Conservation (phyloP, 345 rosid species). For the Litchi chinensis region DNA sequence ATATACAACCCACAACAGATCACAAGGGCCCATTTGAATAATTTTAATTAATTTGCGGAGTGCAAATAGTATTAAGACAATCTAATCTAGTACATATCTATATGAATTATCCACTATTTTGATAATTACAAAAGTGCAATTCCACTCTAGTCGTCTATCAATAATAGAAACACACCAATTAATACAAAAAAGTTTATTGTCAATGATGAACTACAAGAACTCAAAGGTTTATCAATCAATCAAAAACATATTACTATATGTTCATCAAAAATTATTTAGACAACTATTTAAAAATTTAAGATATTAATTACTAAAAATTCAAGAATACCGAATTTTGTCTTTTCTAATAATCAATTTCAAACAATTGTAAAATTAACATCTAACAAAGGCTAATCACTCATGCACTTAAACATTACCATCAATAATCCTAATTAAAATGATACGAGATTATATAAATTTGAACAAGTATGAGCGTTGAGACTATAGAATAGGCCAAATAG, state of each 20-base stretch:
- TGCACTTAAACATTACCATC: neutral
- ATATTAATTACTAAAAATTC: too few species aligned
- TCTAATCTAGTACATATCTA: neutral
- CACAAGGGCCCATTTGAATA: neutral
- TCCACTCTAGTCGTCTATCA: neutral
- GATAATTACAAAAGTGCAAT: neutral
- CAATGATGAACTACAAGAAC: too few species aligned
- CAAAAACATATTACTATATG: too few species aligned
- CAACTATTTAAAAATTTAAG: too few species aligned
- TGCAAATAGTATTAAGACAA: neutral
- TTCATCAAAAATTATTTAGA: too few species aligned
- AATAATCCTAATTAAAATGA: neutral
- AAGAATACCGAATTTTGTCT: too few species aligned
- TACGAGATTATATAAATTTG: too few species aligned
- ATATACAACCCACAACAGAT: neutral
- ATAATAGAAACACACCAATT: neutral
- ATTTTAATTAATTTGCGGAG: neutral
- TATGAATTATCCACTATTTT: neutral
- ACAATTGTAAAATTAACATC: too few species aligned
- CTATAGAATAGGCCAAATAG: neutral
- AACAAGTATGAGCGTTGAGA: neutral
- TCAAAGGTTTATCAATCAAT: too few species aligned
- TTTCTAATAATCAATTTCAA: too few species aligned
- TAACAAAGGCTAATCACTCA: neutral
- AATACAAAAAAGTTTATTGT: neutral